Percentiles rank a stretch among this genome's conserved stretches.
These are phyloP conservation scores for Talaromyces ruber DNA, from an alignment of 495 filamentous ascomycete species.

Conservation along the genomic window DNA sequence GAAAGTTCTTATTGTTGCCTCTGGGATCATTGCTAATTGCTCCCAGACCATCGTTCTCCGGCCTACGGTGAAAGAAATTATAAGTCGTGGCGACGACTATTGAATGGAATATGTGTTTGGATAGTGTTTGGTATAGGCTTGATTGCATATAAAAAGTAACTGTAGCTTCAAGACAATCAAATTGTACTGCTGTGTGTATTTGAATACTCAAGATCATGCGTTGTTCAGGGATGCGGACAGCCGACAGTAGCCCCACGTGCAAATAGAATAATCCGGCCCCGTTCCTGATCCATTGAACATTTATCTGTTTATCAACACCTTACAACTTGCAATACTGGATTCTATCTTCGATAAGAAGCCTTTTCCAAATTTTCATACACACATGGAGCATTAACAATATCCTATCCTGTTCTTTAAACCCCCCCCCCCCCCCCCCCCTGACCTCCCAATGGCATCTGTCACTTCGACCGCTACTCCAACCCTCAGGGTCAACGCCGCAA, in stretches of 20 bases:
- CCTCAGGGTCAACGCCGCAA: constrained; percentile 2
- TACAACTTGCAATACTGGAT: not conserved
- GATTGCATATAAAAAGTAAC: not conserved
- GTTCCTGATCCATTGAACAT: constrained; percentile 1
- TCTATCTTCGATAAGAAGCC: not conserved
- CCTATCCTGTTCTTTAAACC: not conserved
- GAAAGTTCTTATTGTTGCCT: constrained; percentile 15
- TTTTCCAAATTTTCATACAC: not conserved
- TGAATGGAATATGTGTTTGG: constrained; percentile 25
- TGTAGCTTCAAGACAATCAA: not conserved
- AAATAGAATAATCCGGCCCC: constrained; percentile 1
- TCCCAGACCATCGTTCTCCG: constrained; percentile 76
- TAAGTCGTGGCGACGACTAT: constrained; percentile 87
- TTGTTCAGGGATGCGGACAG: not conserved
- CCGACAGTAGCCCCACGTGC: constrained; percentile 6
- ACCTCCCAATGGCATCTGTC: constrained; percentile 3
- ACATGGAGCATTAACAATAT: not conserved
- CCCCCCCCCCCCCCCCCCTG: not conserved
- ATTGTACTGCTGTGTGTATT: not conserved
- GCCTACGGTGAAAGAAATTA: constrained; percentile 85
- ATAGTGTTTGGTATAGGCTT: not conserved
- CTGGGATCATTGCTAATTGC: constrained; percentile 18
- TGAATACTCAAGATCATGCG: not conserved
- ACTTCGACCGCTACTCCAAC: constrained; percentile 3
- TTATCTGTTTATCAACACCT: not conserved